These are phyloP conservation scores for Boletus pseudo-olivaceus DNA, from an alignment of 768 basidiomycete genomes.

Conservation along the genomic window DNA sequence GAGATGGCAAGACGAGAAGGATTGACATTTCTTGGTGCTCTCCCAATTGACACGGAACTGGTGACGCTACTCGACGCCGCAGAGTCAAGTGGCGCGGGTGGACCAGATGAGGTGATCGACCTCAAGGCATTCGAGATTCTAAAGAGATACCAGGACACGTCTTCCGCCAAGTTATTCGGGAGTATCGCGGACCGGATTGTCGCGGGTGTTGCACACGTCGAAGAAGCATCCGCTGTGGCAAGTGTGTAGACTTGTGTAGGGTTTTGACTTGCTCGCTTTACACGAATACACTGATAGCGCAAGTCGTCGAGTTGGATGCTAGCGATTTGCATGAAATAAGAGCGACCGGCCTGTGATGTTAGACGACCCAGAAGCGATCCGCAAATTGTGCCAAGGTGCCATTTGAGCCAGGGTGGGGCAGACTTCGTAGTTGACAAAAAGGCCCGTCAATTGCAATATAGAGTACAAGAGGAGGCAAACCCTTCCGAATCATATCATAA, in stretches of 20 bases:
- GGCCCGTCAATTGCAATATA: neutral
- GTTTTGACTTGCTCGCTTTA: neutral
- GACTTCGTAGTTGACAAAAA: slow-evolving; percentile 5
- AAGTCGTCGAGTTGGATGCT: too few species aligned
- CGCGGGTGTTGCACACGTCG: slow-evolving; percentile 24
- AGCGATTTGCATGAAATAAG: neutral
- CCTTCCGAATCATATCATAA: neutral
- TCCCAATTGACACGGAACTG: slow-evolving; percentile 92
- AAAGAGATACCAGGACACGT: slow-evolving; percentile 60
- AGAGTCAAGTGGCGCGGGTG: slow-evolving; percentile 24
- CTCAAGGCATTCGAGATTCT: slow-evolving; percentile 49
- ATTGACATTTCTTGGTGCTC: slow-evolving; percentile 74
- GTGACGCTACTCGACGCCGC: slow-evolving; percentile 80
- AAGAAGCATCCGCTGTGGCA: slow-evolving; percentile 3
- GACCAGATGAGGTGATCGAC: slow-evolving; percentile 22
- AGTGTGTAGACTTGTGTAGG: neutral
- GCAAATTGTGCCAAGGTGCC: slow-evolving; percentile 4
- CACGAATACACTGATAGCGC: neutral
- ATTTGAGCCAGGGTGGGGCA: too few species aligned
- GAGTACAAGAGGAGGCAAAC: neutral
- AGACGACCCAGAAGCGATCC: slow-evolving; percentile 3
- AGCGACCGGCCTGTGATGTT: neutral
- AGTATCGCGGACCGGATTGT: slow-evolving; percentile 49
- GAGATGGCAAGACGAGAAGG: slow-evolving; percentile 78
- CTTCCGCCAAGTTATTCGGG: slow-evolving; percentile 66